Base-by-base conservation (phyloP, 2,329 filamentous ascomycete species). In the Microsporum audouinii region DNA sequence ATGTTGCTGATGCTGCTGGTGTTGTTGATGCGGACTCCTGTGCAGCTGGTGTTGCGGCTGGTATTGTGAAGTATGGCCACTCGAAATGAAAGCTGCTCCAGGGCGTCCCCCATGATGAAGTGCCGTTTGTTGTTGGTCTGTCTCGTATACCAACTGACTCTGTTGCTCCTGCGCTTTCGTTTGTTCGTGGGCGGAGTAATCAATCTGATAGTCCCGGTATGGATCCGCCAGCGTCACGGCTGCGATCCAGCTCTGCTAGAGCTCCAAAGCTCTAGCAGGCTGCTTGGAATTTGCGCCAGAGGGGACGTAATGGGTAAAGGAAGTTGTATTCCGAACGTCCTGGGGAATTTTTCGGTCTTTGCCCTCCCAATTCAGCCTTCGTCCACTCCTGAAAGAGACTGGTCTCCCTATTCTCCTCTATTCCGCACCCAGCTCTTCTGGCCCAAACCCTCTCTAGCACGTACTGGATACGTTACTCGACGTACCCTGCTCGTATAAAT, bases 151-250 rank as follows among this genome's bases (percentile, higher is more conserved):
- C 73, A 86, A 82, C 71, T 83, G 78, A 72, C 81, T 79, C 72
- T 87, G 83, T 73, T 79, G 80, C 74, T 86, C 84, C 73, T 83
- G 80, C 75, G 80, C 80, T 77, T 84, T 77, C 78, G 85, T 82
- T 76, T 80, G 80, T 71, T 81, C 82, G 78, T 87, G 85, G 73
- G 84, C 79, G 77, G 84, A 81, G 78, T 88, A 88, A 74, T 87
- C 84, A 81, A 88, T 84, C 82, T 86, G 83, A 80, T 87, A 87
- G 79, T 85, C 83, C 81, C 84, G 83, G 80, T 88, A 89, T 76
- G 85, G 84, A 81, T 83, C 81, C 81, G 84, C 84, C 83, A 88
- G 83, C 79, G 83, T 87, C 82, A 78, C 83, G 80, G 79, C 82
- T 77, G 82, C 82, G 76, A 84, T 87, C 87, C 70, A 84, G 83